A percentile compares a stretch with the other conserved stretches of the same genome.
These are phyloP conservation scores for Daedaleopsis nitida DNA, from an alignment of 768 basidiomycete genomes.

Conservation along the genomic window DNA sequence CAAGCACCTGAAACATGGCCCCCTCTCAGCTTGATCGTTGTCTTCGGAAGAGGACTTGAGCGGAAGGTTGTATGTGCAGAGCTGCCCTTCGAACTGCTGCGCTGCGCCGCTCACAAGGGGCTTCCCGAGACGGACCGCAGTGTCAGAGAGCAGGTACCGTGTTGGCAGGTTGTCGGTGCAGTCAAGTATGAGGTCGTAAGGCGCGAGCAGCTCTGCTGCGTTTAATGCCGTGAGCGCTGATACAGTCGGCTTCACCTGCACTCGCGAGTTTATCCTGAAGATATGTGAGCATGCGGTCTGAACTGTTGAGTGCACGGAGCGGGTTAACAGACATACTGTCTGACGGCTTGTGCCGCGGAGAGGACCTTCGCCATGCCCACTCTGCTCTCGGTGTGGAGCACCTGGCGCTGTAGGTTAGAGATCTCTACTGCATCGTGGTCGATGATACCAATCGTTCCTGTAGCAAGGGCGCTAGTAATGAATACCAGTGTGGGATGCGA, in stretches of 20 bases:
- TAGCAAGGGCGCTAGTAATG: background rate
- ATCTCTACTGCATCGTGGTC: constrained; percentile 88
- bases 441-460: constrained; percentile 83
- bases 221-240: constrained; percentile 61
- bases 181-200: constrained; percentile 83
- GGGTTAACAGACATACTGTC: constrained; percentile 46
- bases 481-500: background rate
- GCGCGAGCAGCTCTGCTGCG: constrained; percentile 57
- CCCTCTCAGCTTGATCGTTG: constrained; percentile 34
- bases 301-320: background rate
- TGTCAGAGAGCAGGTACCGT: constrained; percentile 91
- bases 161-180: constrained; percentile 95
- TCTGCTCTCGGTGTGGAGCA: constrained; percentile 75
- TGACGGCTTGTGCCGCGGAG: constrained; percentile 74
- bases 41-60: background rate
- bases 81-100: constrained; percentile 80
- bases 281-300: too few relatives aligned
- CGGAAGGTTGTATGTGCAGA: constrained; percentile 65
- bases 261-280: constrained; percentile 70
- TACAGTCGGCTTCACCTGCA: constrained; percentile 58
- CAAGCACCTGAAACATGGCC: constrained; percentile 93
- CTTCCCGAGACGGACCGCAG: constrained; percentile 70
- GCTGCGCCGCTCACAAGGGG: constrained; percentile 94
- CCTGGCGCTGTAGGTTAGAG: constrained; percentile 91
- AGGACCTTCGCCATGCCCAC: constrained; percentile 81